Percentiles rank a stretch among this genome's conserved stretches.
phyloP scores from a whole-genome alignment of 768 basidiomycete genomes.

The Podaxis carcinomalis region DNA sequence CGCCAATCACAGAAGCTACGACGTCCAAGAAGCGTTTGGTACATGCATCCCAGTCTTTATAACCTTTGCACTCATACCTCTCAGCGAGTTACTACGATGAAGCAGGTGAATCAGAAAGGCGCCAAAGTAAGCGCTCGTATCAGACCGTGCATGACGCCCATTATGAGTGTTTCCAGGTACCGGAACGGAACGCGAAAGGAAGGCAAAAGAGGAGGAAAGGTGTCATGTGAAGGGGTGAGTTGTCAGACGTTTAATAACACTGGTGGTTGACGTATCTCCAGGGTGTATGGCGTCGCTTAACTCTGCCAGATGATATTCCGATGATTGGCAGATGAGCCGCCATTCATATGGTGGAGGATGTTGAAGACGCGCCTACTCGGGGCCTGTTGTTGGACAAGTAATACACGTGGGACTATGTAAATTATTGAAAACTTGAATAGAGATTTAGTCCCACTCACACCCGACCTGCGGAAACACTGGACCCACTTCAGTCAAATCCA shows the following conservation, averaged over 20 bases:
- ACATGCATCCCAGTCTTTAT: neutral
- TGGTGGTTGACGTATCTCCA: neutral
- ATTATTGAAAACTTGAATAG: neutral
- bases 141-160: neutral
- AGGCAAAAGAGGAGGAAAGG: constrained; percentile 1
- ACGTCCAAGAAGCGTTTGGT: constrained; percentile 5
- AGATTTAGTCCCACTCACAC: neutral
- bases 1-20: neutral
- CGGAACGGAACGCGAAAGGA: neutral
- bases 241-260: neutral
- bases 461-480: neutral
- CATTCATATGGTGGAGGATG: neutral
- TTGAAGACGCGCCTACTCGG: neutral
- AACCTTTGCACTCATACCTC: neutral
- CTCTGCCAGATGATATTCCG: neutral
- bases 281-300: neutral
- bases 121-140: neutral
- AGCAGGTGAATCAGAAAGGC: neutral
- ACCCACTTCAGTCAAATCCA: neutral
- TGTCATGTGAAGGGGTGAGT: neutral
- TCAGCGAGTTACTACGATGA: constrained; percentile 1
- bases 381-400: neutral
- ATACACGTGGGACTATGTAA: neutral
- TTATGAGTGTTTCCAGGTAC: neutral
- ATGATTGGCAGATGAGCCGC: neutral